These are phyloP conservation scores for Pelargonium exstipulatum DNA, from an alignment of 441 rosid species.

Conservation along the genomic window DNA sequence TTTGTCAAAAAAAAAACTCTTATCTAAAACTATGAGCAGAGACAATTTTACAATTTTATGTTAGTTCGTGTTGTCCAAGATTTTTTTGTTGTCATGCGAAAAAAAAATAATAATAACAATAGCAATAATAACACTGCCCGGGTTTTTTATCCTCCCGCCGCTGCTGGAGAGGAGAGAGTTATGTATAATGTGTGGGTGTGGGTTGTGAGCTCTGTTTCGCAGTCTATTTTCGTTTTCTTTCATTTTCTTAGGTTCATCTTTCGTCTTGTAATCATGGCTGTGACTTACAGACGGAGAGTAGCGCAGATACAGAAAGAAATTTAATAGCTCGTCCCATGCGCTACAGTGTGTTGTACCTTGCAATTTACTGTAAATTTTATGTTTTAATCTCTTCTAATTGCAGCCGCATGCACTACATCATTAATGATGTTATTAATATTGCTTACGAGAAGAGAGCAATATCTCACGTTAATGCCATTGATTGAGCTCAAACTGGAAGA, in stretches of 20 bases:
- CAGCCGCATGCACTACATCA: no score
- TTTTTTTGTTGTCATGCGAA: slow-evolving; percentile 2
- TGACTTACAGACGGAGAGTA: slow-evolving; percentile 18
- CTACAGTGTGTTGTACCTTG: not conserved
- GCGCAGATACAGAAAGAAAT: slow-evolving; percentile 7
- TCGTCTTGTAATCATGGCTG: slow-evolving; percentile 46
- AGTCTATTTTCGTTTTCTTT: slow-evolving; percentile 37
- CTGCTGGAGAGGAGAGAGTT: no score
- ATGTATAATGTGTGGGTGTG: not conserved
- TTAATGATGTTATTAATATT: no score
- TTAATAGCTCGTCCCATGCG: slow-evolving; percentile 7
- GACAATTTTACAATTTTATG: slow-evolving; percentile 9
- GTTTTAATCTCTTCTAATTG: no score
- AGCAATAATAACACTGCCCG: no score
- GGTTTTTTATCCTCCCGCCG: no score
- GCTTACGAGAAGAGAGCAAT: no score
- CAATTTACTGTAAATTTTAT: not conserved
- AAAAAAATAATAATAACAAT: not conserved
- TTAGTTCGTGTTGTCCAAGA: not conserved
- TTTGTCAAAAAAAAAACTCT: no score
- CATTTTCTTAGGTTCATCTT: slow-evolving; percentile 22
- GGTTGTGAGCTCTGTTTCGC: slow-evolving; percentile 4
- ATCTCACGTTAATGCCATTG: no score
- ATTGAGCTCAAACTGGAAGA: no score
- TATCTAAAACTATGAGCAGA: no score